These are phyloP conservation scores for Chrysochromulina tobinii DNA, from an alignment of 78 protist genomes.

Conservation along the genomic window DNA sequence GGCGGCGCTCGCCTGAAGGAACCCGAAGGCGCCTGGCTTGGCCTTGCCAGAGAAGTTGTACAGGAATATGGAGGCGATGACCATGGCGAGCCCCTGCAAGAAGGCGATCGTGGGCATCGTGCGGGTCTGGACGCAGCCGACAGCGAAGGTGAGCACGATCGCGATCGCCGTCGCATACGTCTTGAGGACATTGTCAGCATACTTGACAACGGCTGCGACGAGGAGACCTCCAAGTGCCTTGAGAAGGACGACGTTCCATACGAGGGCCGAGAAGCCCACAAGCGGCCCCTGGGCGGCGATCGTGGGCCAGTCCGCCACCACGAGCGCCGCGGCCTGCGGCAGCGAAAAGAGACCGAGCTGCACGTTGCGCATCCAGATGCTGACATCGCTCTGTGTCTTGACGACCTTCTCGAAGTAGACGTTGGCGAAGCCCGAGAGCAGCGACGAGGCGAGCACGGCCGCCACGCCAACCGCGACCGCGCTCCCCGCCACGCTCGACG, in stretches of 20 bases:
- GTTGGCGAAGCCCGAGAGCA: neutral
- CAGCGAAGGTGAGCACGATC: neutral
- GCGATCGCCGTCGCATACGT: conserved; percentile 6
- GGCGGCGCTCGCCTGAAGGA: too few relatives aligned
- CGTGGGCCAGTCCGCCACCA: neutral
- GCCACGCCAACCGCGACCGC: neutral
- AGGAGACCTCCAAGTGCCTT: conserved; percentile 36
- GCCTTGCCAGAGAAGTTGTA: neutral
- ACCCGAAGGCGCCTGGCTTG: too few relatives aligned
- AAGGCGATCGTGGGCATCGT: neutral
- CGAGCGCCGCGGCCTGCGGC: neutral
- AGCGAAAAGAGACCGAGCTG: conserved; percentile 26
- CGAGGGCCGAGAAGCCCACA: conserved; percentile 22
- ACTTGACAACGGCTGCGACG: conserved; percentile 47
- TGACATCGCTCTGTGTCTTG: neutral
- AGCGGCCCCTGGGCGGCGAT: neutral
- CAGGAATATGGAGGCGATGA: neutral
- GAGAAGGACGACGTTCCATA: conserved; percentile 8
- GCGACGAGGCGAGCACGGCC: neutral
- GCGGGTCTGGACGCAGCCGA: neutral
- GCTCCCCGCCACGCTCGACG: neutral
- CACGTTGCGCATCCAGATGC: conserved; percentile 12
- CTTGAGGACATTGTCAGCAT: conserved; percentile 37
- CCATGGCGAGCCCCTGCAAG: neutral
- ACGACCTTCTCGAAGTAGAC: conserved; percentile 2